Evolutionary conservation across 495 filamentous ascomycete species (phyloP), one percentile per base, ranked within the genome.

Genomic region (Hypoxylon trugodes): DNA sequence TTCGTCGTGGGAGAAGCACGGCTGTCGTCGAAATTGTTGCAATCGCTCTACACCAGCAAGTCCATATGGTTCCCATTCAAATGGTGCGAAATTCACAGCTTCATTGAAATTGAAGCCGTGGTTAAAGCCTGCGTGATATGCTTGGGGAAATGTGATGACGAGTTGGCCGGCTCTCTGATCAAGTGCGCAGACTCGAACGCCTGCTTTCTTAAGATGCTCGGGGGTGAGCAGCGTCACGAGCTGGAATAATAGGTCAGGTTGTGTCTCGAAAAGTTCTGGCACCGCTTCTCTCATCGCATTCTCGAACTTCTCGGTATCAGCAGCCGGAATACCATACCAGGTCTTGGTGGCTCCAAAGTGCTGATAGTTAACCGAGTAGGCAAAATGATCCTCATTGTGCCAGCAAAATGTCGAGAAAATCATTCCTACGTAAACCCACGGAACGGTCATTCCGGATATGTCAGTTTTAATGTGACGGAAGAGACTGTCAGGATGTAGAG

Each of bases 351-450:
- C 91, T 32, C 95, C 95, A 70, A 99, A 97, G 69, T 99, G 95
- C 68, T 99, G 95, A 66, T 99, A 99, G 68, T 99, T 99, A 35
- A 95, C 90, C 15, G 95, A 99, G 73, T 99, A 99, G 0, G 95
- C 87, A 68, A 96, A 97, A 68, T 99, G 95, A 72, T 99, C 95
- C 72, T 99, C 95, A 60, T 96, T 96, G 71, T 99, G 95, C 95
- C 95, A 99, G 74, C 95, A 99, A 72, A 99, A 99, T 2, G 94
- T 97, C 2, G 95, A 98, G 74, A 99, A 99, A 68, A 93, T 96
- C 95, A 99, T 99, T 58, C 95, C 95, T n/a, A 99, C 96, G 72
- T 99, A 99, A 4, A 98, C 86, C 95, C 95, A 99, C 12, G 95
- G 95, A 4, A 99, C 94, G 0, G 95, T 99, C 95, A 99, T 99